Evolutionary conservation across 805 yeast species (phyloP).

Genomic region (Teunomyces barrocoloradensis): DNA sequence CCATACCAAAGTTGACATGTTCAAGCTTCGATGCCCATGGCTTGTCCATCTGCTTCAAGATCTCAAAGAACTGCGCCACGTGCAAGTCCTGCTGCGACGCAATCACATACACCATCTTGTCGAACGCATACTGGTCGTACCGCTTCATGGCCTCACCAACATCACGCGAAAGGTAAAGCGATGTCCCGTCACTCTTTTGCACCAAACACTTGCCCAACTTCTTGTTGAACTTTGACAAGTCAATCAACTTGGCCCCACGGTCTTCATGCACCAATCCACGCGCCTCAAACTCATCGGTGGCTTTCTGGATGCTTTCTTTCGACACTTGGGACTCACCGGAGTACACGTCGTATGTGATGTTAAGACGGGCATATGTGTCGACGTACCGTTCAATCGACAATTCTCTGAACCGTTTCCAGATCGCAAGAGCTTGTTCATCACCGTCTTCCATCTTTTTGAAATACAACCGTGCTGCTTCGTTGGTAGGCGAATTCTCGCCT

Average conservation of each 20-base stretch:
- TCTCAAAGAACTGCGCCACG: slow-evolving; percentile 89
- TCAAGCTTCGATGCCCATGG: slow-evolving; percentile 79
- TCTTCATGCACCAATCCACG: slow-evolving; percentile 77
- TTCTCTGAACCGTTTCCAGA: slow-evolving; percentile 91
- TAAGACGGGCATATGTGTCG: slow-evolving; percentile 86
- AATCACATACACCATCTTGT: slow-evolving; percentile 93
- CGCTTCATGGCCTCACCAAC: slow-evolving; percentile 95
- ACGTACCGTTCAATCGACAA: slow-evolving; percentile 83
- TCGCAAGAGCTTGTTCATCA: slow-evolving; percentile 68
- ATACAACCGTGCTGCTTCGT: slow-evolving; percentile 81
- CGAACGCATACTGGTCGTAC: slow-evolving; percentile 77
- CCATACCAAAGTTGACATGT: slow-evolving; percentile 97
- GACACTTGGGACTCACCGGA: slow-evolving; percentile 97
- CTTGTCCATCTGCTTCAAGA: slow-evolving; percentile 83
- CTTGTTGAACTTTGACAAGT: slow-evolving; percentile 80
- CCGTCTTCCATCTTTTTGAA: slow-evolving; percentile 94
- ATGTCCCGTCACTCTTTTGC: slow-evolving; percentile 93
- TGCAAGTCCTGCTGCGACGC: slow-evolving; percentile 97
- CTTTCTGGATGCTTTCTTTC: slow-evolving; percentile 64
- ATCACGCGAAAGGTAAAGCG: slow-evolving; percentile 91
- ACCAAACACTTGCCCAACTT: slow-evolving; percentile 91
- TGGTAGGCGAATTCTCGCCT: slow-evolving; percentile 56
- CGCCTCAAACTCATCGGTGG: slow-evolving; percentile 59
- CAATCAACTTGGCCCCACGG: slow-evolving; percentile 87
- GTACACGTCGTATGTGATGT: slow-evolving; percentile 82